Evolutionary conservation across 2,329 filamentous ascomycete species (phyloP), one percentile per base, ranked within the genome.

Genomic region (Talaromyces sp.): DNA sequence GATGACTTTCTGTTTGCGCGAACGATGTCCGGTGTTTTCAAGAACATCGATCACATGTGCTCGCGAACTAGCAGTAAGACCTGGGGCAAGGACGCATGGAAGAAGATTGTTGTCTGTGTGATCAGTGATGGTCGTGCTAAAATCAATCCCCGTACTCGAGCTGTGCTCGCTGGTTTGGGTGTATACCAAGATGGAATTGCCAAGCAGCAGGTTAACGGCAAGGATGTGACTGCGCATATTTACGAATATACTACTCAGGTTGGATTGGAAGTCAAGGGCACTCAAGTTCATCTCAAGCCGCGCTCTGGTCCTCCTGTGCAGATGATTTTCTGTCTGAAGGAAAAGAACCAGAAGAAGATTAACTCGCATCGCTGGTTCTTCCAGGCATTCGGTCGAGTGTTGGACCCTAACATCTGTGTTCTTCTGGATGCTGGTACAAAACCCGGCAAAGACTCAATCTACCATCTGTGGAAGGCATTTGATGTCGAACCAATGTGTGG

Each of bases 291-390:
- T 43, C 80, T 97, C 45, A 90, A 94, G 57, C 87, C 88, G 42
- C 90, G 91, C 67, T 88, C 82, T 5, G 84, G 89, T 55, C 91
- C 94, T 57, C 93, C 94, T 0, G 90, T 99, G 2, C 94, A 99
- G 77, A 88, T 99, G 79, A 84, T 99, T 4, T 99, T 99, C 80
- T 99, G 94, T 72, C 75, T 99, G 56, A 99, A 99, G 79, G 94
- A 99, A 71, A 97, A 97, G 84, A 99, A 99, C 71, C 92, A 97
- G 78, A 99, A 99, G 81, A 99, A 99, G 82, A 99, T 99, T 83
- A 99, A 99, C 72, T 97, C 94, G 0, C 94, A 99, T 73, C 82
- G 94, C 71, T 99, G 94, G 94, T 97, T 99, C 78, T 99, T 99
- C 82, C 89, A 95, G 64, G 94, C 93, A 0, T 99, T 99, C 71